phyloP scores from a whole-genome alignment of 805 yeast species.

The Zygoascus ofunaensis region DNA sequence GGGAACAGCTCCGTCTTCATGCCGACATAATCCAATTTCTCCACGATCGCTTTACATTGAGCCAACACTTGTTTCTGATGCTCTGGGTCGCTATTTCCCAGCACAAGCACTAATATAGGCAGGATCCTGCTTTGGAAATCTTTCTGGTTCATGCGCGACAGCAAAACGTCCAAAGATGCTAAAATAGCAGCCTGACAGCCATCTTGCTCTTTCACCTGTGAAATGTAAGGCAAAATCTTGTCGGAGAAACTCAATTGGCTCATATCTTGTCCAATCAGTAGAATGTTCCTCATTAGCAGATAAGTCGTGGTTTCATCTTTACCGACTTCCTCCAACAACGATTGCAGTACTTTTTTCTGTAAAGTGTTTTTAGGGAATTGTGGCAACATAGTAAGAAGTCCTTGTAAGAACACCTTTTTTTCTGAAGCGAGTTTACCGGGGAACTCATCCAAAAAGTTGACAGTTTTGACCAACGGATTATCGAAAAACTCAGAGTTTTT shows the following conservation, averaged over 20 bases:
- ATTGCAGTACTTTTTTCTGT: constrained; percentile 66
- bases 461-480: constrained; percentile 70
- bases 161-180: constrained; percentile 41
- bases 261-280: constrained; percentile 53
- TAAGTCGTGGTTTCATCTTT: constrained; percentile 36
- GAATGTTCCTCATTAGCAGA: constrained; percentile 43
- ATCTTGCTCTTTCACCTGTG: constrained; percentile 31
- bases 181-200: constrained; percentile 38
- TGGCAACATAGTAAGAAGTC: constrained; percentile 44
- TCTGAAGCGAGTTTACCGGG: constrained; percentile 65
- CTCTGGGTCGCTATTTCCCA: constrained; percentile 27
- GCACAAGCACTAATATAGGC: constrained; percentile 33
- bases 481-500: constrained; percentile 69
- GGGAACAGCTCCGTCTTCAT: constrained; percentile 74
- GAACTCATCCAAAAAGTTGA: constrained; percentile 75
- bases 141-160: constrained; percentile 41
- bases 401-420: constrained; percentile 56
- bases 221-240: constrained; percentile 43
- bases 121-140: constrained; percentile 44
- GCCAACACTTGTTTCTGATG: constrained; percentile 47
- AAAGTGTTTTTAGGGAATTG: constrained; percentile 51
- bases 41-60: constrained; percentile 35
- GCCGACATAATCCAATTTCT: constrained; percentile 53
- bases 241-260: constrained; percentile 76
- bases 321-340: constrained; percentile 43